Conservation (phyloP, 2,329 filamentous ascomycete genomes). For the Neophaeococcomyces mojaviensis region DNA sequence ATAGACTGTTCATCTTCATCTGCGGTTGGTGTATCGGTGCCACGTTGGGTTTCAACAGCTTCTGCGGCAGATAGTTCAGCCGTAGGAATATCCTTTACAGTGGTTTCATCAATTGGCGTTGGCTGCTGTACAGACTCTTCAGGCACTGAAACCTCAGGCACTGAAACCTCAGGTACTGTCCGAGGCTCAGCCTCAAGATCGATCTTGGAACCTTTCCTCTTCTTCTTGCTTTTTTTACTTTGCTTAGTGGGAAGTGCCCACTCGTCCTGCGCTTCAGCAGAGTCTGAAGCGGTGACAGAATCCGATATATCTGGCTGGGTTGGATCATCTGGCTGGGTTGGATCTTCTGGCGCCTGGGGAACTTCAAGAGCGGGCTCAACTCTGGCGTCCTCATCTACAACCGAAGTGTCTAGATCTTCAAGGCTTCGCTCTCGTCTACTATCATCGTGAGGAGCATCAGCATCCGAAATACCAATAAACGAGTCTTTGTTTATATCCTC, state of each 20-base stretch:
- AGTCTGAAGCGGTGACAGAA: background rate
- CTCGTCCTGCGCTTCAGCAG: background rate
- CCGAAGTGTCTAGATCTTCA: background rate
- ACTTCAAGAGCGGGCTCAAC: background rate
- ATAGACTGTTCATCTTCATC: constrained; percentile 6
- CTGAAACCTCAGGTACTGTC: too few relatives aligned
- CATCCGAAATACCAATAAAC: too few relatives aligned
- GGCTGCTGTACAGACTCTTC: too few relatives aligned
- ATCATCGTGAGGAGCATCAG: background rate
- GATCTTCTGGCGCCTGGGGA: background rate
- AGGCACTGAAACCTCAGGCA: too few relatives aligned
- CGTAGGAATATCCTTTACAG: too few relatives aligned
- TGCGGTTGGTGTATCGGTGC: background rate
- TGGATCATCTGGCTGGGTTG: background rate
- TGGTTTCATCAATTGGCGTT: too few relatives aligned
- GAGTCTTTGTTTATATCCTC: background rate
- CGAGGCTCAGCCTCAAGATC: too few relatives aligned
- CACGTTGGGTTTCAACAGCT: too few relatives aligned
- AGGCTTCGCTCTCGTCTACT: background rate
- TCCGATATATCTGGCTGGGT: background rate
- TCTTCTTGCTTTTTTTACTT: too few relatives aligned
- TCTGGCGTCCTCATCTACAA: background rate
- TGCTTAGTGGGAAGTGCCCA: too few relatives aligned
- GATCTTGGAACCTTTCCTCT: too few relatives aligned
- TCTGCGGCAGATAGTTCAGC: too few relatives aligned